Conservation (phyloP, 306 rosid genomes). For the Elaeagnus macrophylla region DNA sequence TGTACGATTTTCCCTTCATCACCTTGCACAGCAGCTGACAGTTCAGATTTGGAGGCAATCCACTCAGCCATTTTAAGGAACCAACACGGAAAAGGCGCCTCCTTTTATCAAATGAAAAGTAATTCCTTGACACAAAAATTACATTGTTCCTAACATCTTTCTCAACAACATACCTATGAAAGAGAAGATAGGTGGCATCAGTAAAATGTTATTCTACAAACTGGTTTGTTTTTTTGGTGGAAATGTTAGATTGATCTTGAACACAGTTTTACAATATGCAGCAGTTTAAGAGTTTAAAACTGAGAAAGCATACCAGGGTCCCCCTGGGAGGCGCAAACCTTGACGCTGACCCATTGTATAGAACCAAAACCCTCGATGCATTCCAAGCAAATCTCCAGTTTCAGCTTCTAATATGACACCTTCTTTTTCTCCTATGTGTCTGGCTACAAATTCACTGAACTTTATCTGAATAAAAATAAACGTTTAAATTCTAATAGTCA, state of each 20-base stretch:
- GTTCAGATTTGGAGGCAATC: conserved; percentile 43
- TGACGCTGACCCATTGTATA: conserved; percentile 95
- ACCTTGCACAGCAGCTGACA: conserved; percentile 80
- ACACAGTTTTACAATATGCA: background rate
- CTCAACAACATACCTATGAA: conserved; percentile 75
- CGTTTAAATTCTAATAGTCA: background rate
- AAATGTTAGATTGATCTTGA: background rate
- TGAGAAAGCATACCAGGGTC: conserved; percentile 68
- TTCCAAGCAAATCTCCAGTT: conserved; percentile 88
- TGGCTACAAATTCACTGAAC: conserved; percentile 82
- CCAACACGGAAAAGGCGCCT: conserved; percentile 77
- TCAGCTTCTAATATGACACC: conserved; percentile 92
- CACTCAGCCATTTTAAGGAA: conserved; percentile 76
- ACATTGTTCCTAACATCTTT: conserved; percentile 79
- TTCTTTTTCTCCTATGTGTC: conserved; percentile 85
- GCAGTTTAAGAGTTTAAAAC: background rate
- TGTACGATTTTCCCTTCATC: background rate
- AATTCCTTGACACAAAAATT: conserved; percentile 85
- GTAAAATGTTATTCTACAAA: background rate
- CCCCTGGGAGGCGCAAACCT: conserved; percentile 81
- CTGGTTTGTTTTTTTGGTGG: background rate
- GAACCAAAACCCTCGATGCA: conserved; percentile 88
- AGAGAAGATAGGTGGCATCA: conserved; percentile 18
- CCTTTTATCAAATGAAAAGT: conserved; percentile 79
- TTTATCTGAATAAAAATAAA: conserved; percentile 42